phyloP scores from a whole-genome alignment of 1,284 basidiomycete species.

The Xanthoconium separans region DNA sequence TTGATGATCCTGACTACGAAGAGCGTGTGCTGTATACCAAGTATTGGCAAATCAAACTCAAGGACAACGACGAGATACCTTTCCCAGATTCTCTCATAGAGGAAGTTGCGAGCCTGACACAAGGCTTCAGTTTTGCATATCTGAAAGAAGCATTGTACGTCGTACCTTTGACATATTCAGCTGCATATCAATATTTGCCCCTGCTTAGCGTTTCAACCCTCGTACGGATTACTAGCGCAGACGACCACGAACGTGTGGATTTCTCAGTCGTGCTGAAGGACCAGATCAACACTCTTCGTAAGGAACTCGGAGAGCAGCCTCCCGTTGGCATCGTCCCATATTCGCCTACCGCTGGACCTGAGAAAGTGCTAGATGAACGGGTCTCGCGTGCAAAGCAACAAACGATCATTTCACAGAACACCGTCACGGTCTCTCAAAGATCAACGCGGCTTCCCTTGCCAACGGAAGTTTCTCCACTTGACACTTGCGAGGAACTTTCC shows the following conservation, averaged over 20 bases:
- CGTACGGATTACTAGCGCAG: slow-evolving; percentile 51
- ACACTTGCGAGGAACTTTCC: not conserved
- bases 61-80: slow-evolving; percentile 53
- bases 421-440: not conserved
- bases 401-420: not conserved
- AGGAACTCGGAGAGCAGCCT: slow-evolving; percentile 50
- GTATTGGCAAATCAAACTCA: slow-evolving; percentile 79
- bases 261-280: slow-evolving; percentile 52
- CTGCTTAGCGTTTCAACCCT: slow-evolving; percentile 59
- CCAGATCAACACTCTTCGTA: slow-evolving; percentile 59
- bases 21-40: slow-evolving; percentile 65
- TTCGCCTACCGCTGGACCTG: not conserved
- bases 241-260: slow-evolving; percentile 45
- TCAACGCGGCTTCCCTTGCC: slow-evolving; percentile 3
- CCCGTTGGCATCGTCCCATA: not conserved
- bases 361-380: not conserved
- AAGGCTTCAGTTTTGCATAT: slow-evolving; percentile 77
- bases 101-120: slow-evolving; percentile 58
- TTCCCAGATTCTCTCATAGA: slow-evolving; percentile 66
- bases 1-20: slow-evolving; percentile 61
- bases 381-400: not conserved
- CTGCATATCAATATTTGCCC: not conserved
- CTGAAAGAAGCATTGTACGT: slow-evolving; percentile 83
- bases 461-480: not conserved
- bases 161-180: not conserved